phyloP scores from a whole-genome alignment of 2,329 filamentous ascomycete species.

The Fusarium illudens region DNA sequence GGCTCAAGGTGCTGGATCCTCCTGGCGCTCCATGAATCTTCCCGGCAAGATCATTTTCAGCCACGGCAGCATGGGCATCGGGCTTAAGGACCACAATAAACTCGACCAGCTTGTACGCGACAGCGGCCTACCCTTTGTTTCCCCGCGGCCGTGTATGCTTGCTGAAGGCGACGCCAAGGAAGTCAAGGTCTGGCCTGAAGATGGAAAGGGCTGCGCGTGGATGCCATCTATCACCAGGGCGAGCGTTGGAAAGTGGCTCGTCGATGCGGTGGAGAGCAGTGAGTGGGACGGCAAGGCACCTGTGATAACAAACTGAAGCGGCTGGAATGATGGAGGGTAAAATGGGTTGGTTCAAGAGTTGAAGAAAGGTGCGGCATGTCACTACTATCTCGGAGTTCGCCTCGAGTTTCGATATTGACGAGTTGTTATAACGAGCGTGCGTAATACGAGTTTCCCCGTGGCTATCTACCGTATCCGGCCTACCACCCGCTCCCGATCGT shows the following conservation, averaged over 20 bases:
- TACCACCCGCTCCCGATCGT: too few relatives aligned
- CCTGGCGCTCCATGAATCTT: conserved; percentile 23
- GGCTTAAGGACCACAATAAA: conserved; percentile 19
- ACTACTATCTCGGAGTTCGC: neutral
- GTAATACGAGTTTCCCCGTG: too few relatives aligned
- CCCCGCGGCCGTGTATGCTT: conserved; percentile 21
- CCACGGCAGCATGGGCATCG: conserved; percentile 19
- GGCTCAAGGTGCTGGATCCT: conserved; percentile 3
- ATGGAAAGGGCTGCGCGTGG: conserved; percentile 29
- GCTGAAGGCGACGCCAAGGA: neutral
- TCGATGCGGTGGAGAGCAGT: conserved; percentile 9
- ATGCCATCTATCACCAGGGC: conserved; percentile 24
- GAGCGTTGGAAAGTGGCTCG: conserved; percentile 20
- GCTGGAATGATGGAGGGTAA: neutral
- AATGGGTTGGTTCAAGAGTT: neutral
- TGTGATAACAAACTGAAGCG: conserved; percentile 18
- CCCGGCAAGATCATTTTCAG: conserved; percentile 19
- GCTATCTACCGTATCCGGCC: too few relatives aligned
- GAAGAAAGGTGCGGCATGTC: neutral
- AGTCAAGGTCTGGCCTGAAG: conserved; percentile 25
- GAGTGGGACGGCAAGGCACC: conserved; percentile 19
- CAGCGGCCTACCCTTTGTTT: conserved; percentile 12
- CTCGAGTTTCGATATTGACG: neutral
- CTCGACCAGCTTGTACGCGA: conserved; percentile 12
- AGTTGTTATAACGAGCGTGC: neutral